Evolutionary conservation across 768 basidiomycete genomes (phyloP).

Genomic region (Agrocybe chaxingu): DNA sequence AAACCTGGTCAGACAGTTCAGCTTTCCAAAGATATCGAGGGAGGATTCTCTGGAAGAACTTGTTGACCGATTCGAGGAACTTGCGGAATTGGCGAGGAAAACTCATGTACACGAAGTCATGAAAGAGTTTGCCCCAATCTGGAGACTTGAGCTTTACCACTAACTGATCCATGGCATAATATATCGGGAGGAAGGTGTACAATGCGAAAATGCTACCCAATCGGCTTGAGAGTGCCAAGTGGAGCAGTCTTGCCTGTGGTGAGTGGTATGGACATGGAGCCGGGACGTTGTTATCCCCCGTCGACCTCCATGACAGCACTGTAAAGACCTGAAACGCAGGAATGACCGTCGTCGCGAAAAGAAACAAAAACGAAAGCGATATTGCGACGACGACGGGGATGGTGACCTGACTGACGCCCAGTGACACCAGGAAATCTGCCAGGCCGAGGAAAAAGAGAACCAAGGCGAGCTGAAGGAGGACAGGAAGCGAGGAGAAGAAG

Average conservation of each 20-base stretch:
- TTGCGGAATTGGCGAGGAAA: too few relatives aligned
- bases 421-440: slow-evolving; percentile 17
- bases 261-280: slow-evolving; percentile 14
- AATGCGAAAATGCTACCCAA: too few relatives aligned
- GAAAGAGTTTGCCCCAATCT: too few relatives aligned
- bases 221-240: background rate
- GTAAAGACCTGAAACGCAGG: slow-evolving; percentile 8
- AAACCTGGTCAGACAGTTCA: too few relatives aligned
- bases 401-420: slow-evolving; percentile 15
- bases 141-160: too few relatives aligned
- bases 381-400: slow-evolving; percentile 11
- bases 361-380: slow-evolving; percentile 10
- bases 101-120: too few relatives aligned
- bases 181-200: too few relatives aligned
- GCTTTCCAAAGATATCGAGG: too few relatives aligned
- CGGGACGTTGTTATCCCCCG: background rate
- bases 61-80: too few relatives aligned
- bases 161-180: too few relatives aligned
- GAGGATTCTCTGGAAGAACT: too few relatives aligned
- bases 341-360: slow-evolving; percentile 15
- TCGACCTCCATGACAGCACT: background rate
- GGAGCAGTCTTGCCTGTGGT: slow-evolving; percentile 10
- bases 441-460: slow-evolving; percentile 23
- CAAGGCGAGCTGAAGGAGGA: slow-evolving; percentile 21
- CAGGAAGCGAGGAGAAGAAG: slow-evolving; percentile 19